Evolutionary conservation across 2,329 filamentous ascomycete species (phyloP).

Genomic region (Colletotrichum theobromicola): DNA sequence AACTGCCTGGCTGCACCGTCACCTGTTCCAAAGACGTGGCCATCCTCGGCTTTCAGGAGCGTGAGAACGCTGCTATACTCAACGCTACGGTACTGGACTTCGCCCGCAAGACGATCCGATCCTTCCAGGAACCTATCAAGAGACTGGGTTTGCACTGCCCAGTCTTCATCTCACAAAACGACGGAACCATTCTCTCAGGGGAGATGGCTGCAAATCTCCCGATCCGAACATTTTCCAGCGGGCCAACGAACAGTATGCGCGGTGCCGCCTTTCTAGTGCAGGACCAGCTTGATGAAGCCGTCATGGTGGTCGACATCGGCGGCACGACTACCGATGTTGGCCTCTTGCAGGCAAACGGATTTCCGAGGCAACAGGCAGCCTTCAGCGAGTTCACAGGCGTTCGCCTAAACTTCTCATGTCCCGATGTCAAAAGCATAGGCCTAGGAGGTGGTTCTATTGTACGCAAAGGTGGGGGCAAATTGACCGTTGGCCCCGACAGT

Average conservation of each 20-base stretch:
- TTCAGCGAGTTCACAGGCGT: conserved; percentile 68
- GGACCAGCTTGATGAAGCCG: conserved; percentile 37
- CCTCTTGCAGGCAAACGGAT: conserved; percentile 63
- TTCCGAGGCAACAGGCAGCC: conserved; percentile 66
- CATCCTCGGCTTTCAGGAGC: conserved; percentile 60
- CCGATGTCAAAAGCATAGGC: conserved; percentile 64
- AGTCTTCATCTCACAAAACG: conserved; percentile 67
- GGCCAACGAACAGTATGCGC: conserved; percentile 68
- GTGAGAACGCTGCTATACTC: conserved; percentile 69
- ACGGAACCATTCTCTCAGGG: conserved; percentile 63
- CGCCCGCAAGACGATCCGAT: conserved; percentile 60
- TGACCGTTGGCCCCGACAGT: conserved; percentile 65
- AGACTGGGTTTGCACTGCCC: conserved; percentile 56
- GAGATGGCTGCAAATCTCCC: conserved; percentile 59
- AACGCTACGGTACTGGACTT: conserved; percentile 67
- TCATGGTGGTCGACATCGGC: conserved; percentile 70
- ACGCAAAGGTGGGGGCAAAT: conserved; percentile 32
- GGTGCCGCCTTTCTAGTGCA: conserved; percentile 65
- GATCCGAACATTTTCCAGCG: conserved; percentile 66
- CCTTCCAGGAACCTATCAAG: conserved; percentile 58
- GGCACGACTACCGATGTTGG: conserved; percentile 72
- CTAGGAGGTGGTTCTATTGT: conserved; percentile 65
- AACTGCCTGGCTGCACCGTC: conserved; percentile 46
- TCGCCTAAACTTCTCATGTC: conserved; percentile 63
- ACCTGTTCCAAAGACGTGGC: conserved; percentile 58